Base-by-base conservation (phyloP, 306 rosid genomes). In the Hippophae tibetana region DNA sequence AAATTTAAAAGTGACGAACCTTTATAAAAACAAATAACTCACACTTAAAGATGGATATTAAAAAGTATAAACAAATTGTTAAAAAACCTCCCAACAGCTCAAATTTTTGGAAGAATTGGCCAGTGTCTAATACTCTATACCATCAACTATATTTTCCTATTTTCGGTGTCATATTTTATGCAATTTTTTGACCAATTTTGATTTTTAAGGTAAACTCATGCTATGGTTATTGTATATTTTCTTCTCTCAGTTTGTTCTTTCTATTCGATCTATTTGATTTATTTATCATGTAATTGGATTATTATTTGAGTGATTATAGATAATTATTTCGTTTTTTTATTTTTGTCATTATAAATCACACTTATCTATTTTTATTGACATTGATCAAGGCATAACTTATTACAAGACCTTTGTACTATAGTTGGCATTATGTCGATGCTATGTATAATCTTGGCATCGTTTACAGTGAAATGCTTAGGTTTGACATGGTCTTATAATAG, bases 381-480 rank as follows among this genome's bases (percentile, higher is more conserved):
- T 88, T 38, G 72, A 74, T 72, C 95, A 81, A 61, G 99, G 99
- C 56, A 87, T 93, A 68, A 82, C 88, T 38, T 84, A 76, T 70
- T 93, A 93, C 69, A 93, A 93, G 77, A 81, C 97, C 99, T 52
- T 59, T 93, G 81, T 88, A 67, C 80, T 88, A 86, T 72, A 93
- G 88, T 63, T 93, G 97, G 97, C 99, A 88, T 61, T 93, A 93
- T 70, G 99, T 96, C 57, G 99, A 93, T 78, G 99, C 99, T 61
- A 88, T 93, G 99, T 93, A 93, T 76, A 93, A 93, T 84, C 95
- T 93, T 13, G 99, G 97, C 66, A 96, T 93, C 69, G 99, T 96
- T 52, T 93, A 93, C 69, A 96, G 99, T 62, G 99, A 93, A 79
- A 93, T 88, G 94, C 97, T 93, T 12, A 86, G 85, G 81, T 93